These are phyloP conservation scores for Cudoniella acicularis DNA, from an alignment of 495 filamentous ascomycete species.

Conservation along the genomic window DNA sequence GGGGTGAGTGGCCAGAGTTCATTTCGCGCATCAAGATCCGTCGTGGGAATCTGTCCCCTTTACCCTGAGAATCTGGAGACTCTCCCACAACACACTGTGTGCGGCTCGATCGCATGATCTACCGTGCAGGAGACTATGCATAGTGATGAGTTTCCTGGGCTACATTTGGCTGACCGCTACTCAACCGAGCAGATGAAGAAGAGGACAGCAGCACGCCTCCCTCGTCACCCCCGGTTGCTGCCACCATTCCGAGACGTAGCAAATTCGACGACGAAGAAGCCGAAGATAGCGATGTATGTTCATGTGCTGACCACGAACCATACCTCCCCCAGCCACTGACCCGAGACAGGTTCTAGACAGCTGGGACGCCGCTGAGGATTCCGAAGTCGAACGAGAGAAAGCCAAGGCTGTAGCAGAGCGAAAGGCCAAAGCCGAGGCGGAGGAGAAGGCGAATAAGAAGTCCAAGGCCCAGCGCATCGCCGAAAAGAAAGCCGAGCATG, in stretches of 20 bases:
- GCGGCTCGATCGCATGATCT: constrained; percentile 16
- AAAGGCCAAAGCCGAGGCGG: constrained; percentile 84
- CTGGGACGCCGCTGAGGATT: constrained; percentile 97
- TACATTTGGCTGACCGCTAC: constrained; percentile 34
- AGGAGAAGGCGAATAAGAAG: constrained; percentile 93
- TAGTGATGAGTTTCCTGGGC: constrained; percentile 8
- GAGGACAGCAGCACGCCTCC: constrained; percentile 57
- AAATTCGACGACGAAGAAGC: constrained; percentile 95
- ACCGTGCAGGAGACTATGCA: constrained; percentile 21
- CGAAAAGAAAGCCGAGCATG: constrained; percentile 59
- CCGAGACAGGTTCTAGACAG: constrained; percentile 76
- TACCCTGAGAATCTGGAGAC: not conserved
- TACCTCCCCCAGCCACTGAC: constrained; percentile 4
- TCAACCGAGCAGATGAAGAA: constrained; percentile 58
- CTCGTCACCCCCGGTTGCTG: constrained; percentile 57
- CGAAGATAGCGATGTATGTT: constrained; percentile 68
- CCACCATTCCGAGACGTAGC: constrained; percentile 53
- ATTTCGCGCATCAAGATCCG: constrained; percentile 11
- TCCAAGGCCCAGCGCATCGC: constrained; percentile 82
- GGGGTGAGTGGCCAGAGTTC: constrained; percentile 24
- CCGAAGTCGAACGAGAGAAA: constrained; percentile 94
- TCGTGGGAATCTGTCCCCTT: not conserved
- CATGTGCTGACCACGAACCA: not conserved
- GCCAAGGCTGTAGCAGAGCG: constrained; percentile 78
- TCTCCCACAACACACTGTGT: not conserved